Evolutionary conservation across 345 rosid species (phyloP).

Genomic region (Melaleuca alternifolia): DNA sequence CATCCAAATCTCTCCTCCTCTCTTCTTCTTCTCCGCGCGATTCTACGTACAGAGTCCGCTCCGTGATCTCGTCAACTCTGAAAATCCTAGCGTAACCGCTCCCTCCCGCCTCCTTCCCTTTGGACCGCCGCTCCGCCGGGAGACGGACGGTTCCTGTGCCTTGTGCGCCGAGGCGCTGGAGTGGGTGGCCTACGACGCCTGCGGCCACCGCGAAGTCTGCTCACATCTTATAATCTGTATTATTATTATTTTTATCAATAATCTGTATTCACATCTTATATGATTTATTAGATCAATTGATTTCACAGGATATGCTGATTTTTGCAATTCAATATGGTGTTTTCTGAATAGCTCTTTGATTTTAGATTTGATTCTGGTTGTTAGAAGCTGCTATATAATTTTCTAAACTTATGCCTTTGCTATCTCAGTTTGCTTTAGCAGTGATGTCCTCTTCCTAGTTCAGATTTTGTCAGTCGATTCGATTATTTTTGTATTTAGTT

Average conservation of each 20-base stretch:
- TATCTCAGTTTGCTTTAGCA: background rate
- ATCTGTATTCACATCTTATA: background rate
- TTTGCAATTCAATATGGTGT: background rate
- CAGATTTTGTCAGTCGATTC: background rate
- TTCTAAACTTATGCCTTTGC: background rate
- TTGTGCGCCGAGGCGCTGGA: constrained; percentile 85
- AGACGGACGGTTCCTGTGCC: constrained; percentile 86
- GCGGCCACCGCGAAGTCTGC: constrained; percentile 86
- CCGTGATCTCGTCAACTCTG: background rate
- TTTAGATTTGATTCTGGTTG: background rate
- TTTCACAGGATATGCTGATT: background rate
- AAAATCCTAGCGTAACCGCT: background rate
- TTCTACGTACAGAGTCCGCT: no score
- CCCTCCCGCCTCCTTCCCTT: background rate
- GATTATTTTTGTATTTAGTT: background rate
- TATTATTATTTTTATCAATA: background rate
- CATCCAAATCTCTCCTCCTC: background rate
- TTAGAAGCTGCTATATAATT: background rate
- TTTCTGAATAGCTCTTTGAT: background rate
- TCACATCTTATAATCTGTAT: background rate
- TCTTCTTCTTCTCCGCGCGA: background rate
- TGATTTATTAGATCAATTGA: background rate
- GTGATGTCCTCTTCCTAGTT: background rate
- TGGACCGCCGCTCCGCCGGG: background rate
- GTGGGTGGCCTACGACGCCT: constrained; percentile 88